Evolutionary conservation across 1,284 basidiomycete species (phyloP), one percentile per base, ranked within the genome.

Genomic region (Trichosporon sp.): DNA sequence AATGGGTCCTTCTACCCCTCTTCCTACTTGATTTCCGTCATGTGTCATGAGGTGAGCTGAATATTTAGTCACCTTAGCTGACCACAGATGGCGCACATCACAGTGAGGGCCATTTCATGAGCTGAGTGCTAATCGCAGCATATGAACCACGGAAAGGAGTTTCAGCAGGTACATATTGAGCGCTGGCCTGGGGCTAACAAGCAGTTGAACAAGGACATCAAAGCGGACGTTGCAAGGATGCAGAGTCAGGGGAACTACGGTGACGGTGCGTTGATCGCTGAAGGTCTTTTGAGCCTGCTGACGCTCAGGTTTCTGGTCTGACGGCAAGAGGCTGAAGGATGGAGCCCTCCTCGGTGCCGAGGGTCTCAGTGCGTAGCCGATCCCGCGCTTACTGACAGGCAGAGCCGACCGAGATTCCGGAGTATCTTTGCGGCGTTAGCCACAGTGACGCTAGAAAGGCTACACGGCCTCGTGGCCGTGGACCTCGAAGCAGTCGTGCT

Each of bases 111-210:
- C n/a, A n/a, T n/a, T n/a, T n/a, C n/a, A n/a, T 23, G 9, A 0
- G 1, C 3, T 5, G 5, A 2, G 42, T n/a, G 21, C 72, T 66
- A 32, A 47, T 44, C 12, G 1, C 65, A 83, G 82, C 79, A 83
- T 73, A 83, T 83, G 82, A 83, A 83, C 65, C 82, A 83, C 66
- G 80, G 80, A 0, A 77, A 78, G 0, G 78, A 78, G 32, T 83
- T 83, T 21, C 80, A 81, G 60, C 78, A 78, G 65, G 80, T 81
- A 31, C 8, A 74, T 5, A 5, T 18, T 12, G 34, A 35, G 11
- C 8, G 12, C 27, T 12, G 6, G 23, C 47, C 3, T 25, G 21
- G 67, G n/a, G 66, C 67, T 70, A 42, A 70, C 56, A 13, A 3
- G 21, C 60, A 81, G 80, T 75, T 82, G 27, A 82, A 79, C 70